Base-by-base conservation (phyloP, 352 stramenopile genomes). In the Chrysophaeum taylorii region DNA sequence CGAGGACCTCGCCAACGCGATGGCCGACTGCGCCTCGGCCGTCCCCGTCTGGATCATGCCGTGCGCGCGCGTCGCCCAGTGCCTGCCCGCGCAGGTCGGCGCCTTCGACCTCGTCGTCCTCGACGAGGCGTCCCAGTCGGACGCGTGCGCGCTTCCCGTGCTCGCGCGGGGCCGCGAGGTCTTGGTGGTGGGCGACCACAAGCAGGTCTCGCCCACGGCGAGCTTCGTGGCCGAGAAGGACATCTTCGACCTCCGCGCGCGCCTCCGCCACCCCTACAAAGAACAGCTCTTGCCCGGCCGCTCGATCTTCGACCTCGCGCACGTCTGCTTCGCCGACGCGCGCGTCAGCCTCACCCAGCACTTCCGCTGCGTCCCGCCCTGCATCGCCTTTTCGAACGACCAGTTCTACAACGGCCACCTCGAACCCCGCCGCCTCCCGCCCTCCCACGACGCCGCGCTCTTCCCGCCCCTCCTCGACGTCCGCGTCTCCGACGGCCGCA, bases 11-110 rank as follows among this genome's bases (percentile, higher is more conserved):
- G 45, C 45, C 5, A 27, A 23, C 12, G 45, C 45, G 45, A 54
- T 54, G 45, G 23, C 12, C 48, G 64, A 74, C 29, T 84, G 78
- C 54, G 62, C 73, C 15, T 63, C 72, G 18, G 79, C 74, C 48
- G 82, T 84, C 69, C 78, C 78, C 37, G 82, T 76, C 70, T 84
- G 76, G 76, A 81, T 84, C 68, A 53, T 82, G 18, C 80, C 78
- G n/a, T 70, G 69, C 31, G 73, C 66, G 29, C 74, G 80, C 62
- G 80, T 84, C 41, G 79, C 71, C 37, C 71, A 79, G 45, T 84
- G 81, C 64, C 70, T 84, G 7, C 76, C 76, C 5, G n/a, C 78
- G 33, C 75, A 81, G 66, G 18, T 71, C 31, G 71, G 70, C 61
- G 63, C 78, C 25, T 84, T 84, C 70, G 78, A 84, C 54, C 63